These are phyloP conservation scores for Lecanicillium sp. DNA, from an alignment of 2,329 filamentous ascomycete species.

Conservation along the genomic window DNA sequence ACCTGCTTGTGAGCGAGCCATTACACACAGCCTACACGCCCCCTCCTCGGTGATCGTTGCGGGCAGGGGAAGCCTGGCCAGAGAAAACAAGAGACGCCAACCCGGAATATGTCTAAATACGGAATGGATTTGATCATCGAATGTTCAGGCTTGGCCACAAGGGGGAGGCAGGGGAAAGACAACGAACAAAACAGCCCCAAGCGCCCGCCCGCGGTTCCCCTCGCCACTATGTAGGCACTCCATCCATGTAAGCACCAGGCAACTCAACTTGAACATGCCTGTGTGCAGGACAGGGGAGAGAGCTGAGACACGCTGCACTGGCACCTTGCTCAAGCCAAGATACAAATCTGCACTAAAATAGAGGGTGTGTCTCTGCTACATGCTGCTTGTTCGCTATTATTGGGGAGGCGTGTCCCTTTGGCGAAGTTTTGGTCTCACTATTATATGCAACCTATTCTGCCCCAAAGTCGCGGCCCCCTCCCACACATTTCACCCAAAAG, in stretches of 20 bases:
- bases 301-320: background rate
- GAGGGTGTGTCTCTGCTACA: background rate
- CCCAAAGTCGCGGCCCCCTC: too few species aligned
- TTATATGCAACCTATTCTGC: conserved; percentile 9
- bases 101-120: conserved; percentile 2
- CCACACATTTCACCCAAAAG: too few species aligned
- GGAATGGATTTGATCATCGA: background rate
- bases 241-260: background rate
- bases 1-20: too few species aligned
- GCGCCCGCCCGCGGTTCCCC: background rate
- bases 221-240: background rate
- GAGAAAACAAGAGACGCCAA: background rate
- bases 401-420: background rate
- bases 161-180: background rate
- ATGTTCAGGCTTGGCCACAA: background rate
- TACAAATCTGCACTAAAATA: background rate
- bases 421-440: background rate
- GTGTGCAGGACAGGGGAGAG: background rate
- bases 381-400: background rate
- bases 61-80: background rate
- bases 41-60: background rate
- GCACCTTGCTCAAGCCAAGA: background rate
- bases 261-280: too few species aligned
- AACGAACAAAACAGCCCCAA: background rate
- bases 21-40: background rate